These are phyloP conservation scores for Anisogramma anomala DNA, from an alignment of 2,329 filamentous ascomycete species.

Conservation along the genomic window DNA sequence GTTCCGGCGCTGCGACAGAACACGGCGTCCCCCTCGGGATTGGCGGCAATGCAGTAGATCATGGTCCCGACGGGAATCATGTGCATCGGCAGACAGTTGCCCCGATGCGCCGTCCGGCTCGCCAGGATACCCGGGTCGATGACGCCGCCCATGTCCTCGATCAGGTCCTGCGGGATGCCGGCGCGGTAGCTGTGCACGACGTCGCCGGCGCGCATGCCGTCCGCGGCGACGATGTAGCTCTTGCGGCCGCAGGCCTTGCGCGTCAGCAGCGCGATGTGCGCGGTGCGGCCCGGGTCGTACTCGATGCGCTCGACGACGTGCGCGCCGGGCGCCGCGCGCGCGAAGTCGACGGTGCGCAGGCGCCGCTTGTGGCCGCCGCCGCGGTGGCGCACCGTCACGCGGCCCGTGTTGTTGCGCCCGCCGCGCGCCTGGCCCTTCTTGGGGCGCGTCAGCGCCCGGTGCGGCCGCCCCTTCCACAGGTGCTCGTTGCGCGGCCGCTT, in stretches of 20 bases:
- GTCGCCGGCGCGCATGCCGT: slow-evolving; percentile 86
- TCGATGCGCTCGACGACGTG: slow-evolving; percentile 90
- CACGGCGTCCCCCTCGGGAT: slow-evolving; percentile 62
- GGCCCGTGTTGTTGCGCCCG: slow-evolving; percentile 78
- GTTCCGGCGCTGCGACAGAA: slow-evolving; percentile 95
- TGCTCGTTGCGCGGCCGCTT: slow-evolving; percentile 91
- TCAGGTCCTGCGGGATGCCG: slow-evolving; percentile 76
- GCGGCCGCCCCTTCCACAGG: slow-evolving; percentile 85
- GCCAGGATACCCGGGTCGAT: slow-evolving; percentile 94
- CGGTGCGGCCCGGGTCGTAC: slow-evolving; percentile 85
- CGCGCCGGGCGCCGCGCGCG: slow-evolving; percentile 63
- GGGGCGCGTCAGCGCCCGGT: slow-evolving; percentile 70
- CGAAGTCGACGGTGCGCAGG: slow-evolving; percentile 85
- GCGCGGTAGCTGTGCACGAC: slow-evolving; percentile 81
- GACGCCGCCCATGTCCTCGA: slow-evolving; percentile 83
- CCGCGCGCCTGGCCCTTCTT: slow-evolving; percentile 91
- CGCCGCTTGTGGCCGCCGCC: slow-evolving; percentile 87
- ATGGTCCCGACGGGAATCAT: slow-evolving; percentile 94
- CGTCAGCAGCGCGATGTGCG: slow-evolving; percentile 81
- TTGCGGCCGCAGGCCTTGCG: slow-evolving; percentile 62
- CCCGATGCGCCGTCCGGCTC: slow-evolving; percentile 83
- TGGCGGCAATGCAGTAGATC: slow-evolving; percentile 78
- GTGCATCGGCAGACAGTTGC: slow-evolving; percentile 89
- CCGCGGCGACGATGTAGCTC: slow-evolving; percentile 89
- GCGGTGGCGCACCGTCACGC: slow-evolving; percentile 79